A percentile compares a stretch with the other conserved stretches of the same genome.
phyloP scores from a whole-genome alignment of 306 rosid genomes.

The Hippophae rhamnoides region DNA sequence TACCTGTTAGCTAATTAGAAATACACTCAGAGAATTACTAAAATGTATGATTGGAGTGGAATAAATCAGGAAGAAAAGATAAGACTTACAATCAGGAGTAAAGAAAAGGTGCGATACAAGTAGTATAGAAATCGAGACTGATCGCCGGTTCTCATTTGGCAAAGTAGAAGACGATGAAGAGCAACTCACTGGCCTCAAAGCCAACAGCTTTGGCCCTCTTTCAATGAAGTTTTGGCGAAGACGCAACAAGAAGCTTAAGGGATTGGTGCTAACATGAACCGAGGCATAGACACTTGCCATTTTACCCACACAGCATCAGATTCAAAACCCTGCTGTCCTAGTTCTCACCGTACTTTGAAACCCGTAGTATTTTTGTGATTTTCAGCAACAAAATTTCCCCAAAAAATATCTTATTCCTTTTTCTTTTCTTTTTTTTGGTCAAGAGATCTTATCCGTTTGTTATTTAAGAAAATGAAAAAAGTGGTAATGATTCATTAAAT shows the following conservation, averaged over 20 bases:
- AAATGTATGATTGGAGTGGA: no score
- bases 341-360: no score
- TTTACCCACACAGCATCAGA: slow-evolving; percentile 17
- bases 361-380: no score
- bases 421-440: neutral
- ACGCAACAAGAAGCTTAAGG: slow-evolving; percentile 8
- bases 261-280: slow-evolving; percentile 35
- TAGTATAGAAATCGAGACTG: slow-evolving; percentile 45
- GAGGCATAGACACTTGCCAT: slow-evolving; percentile 35
- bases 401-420: no score
- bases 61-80: neutral
- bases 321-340: neutral
- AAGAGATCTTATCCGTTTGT: slow-evolving; percentile 2
- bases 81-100: slow-evolving; percentile 35
- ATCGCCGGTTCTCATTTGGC: slow-evolving; percentile 52
- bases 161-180: slow-evolving; percentile 39
- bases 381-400: no score
- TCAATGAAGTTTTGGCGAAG: neutral
- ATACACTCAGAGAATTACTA: no score
- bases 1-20: no score
- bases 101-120: slow-evolving; percentile 46
- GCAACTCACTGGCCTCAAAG: slow-evolving; percentile 31
- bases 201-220: slow-evolving; percentile 2
- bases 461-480: neutral
- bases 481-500: no score